phyloP scores from a whole-genome alignment of 805 yeast genomes.

The Barnettozyma pratensis region DNA sequence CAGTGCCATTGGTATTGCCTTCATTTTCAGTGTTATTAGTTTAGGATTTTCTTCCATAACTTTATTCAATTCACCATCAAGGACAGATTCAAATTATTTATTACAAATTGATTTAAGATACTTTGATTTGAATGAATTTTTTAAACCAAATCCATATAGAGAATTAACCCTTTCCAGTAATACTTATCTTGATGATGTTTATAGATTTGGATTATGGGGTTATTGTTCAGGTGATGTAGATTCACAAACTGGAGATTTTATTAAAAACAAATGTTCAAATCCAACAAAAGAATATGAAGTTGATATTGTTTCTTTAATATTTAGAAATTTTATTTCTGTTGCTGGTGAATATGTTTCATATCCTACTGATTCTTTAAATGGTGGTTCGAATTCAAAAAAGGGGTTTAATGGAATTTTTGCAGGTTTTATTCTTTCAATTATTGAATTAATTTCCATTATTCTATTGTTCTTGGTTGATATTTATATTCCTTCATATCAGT shows the following conservation, averaged over 20 bases:
- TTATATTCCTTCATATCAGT: too few relatives aligned
- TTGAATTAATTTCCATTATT: background rate
- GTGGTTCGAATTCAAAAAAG: background rate
- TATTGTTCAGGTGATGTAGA: background rate
- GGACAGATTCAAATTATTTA: background rate
- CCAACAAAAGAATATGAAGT: background rate
- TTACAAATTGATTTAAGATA: background rate
- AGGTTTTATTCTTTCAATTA: background rate
- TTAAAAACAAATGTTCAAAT: background rate
- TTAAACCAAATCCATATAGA: background rate
- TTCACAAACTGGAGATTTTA: background rate
- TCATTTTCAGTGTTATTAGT: background rate
- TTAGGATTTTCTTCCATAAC: background rate
- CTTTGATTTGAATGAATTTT: background rate
- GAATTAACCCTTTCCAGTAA: background rate
- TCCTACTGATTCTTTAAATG: too few relatives aligned
- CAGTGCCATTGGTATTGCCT: background rate
- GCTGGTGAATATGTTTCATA: background rate
- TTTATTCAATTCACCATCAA: background rate
- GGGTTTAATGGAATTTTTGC: slow-evolving; percentile 4
- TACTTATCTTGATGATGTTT: background rate
- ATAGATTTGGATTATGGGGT: slow-evolving; percentile 4
- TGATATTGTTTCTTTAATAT: slow-evolving; percentile 1
- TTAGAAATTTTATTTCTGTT: background rate
- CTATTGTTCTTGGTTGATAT: background rate